These are phyloP conservation scores for Epichloe coenophiala DNA, from an alignment of 2,329 filamentous ascomycete genomes.

Conservation along the genomic window DNA sequence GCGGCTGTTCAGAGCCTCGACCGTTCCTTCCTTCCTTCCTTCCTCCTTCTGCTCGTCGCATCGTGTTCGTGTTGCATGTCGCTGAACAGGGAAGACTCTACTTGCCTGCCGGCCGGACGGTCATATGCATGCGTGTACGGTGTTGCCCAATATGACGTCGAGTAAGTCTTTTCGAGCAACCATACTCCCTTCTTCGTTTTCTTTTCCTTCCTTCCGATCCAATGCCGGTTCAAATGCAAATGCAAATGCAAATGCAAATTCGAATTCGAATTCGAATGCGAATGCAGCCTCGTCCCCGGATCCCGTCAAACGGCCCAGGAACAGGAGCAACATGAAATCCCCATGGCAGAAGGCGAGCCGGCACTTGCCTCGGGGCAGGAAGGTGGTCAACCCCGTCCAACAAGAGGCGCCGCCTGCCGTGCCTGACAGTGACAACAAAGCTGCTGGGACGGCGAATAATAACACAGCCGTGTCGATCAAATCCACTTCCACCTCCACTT, in stretches of 20 bases:
- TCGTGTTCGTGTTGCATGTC: constrained; percentile 12
- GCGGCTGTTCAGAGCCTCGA: background rate
- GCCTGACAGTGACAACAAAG: background rate
- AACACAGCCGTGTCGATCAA: background rate
- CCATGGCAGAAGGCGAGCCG: constrained; percentile 12
- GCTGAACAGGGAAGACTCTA: background rate
- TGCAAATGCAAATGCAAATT: constrained; percentile 5
- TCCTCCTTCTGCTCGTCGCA: constrained; percentile 10
- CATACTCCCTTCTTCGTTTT: constrained; percentile 22
- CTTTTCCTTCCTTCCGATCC: constrained; percentile 20
- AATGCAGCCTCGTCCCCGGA: background rate
- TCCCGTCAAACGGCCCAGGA: background rate
- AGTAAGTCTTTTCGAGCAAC: constrained; percentile 30
- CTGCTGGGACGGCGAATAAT: background rate
- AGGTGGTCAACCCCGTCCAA: constrained; percentile 7
- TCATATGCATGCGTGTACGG: constrained; percentile 12
- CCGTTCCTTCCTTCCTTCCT: background rate
- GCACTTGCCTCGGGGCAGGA: constrained; percentile 5
- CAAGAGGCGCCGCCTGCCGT: constrained; percentile 10
- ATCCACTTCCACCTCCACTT: background rate
- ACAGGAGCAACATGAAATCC: constrained; percentile 7
- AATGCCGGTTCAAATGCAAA: constrained; percentile 12
- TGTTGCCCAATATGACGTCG: constrained; percentile 29
- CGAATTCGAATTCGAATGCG: background rate
- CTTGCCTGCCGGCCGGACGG: constrained; percentile 11